Evolutionary conservation across 1,284 basidiomycete species (phyloP).

Genomic region (Sanghuangporus sanghuang): DNA sequence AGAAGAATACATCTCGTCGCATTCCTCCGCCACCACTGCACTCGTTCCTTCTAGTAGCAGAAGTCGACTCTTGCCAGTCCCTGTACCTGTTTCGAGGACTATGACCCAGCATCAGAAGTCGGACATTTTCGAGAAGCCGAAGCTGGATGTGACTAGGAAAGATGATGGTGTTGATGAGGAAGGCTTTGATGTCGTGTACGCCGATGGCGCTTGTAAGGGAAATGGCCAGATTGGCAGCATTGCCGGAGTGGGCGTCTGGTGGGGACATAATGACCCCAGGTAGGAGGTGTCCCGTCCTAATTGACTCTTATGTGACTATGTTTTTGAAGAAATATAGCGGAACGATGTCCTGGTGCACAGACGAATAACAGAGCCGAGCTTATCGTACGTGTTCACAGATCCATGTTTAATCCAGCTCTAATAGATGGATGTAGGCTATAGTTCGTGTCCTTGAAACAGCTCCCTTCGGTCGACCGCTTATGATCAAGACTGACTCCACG

Average conservation of each 20-base stretch:
- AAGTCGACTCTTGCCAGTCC: neutral
- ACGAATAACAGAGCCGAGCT: constrained; percentile 89
- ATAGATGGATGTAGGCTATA: constrained; percentile 52
- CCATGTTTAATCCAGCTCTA: neutral
- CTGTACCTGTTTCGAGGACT: neutral
- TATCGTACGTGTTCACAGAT: constrained; percentile 46
- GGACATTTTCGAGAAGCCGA: neutral
- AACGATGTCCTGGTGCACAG: constrained; percentile 76
- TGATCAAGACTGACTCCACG: constrained; percentile 73
- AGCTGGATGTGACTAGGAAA: constrained; percentile 1
- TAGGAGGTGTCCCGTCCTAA: constrained; percentile 24
- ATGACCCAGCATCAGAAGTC: neutral
- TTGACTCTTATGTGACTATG: constrained; percentile 13
- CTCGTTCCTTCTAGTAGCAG: neutral
- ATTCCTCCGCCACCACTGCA: neutral
- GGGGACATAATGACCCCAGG: constrained; percentile 59
- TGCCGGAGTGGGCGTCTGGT: constrained; percentile 78
- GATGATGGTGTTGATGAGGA: constrained; percentile 17
- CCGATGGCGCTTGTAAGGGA: constrained; percentile 74
- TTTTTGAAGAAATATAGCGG: constrained; percentile 58
- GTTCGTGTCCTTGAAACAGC: constrained; percentile 65
- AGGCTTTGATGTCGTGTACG: constrained; percentile 58
- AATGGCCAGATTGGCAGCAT: constrained; percentile 59
- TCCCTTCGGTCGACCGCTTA: constrained; percentile 41
- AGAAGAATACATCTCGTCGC: constrained; percentile 23